Evolutionary conservation across 371 early-diverging fungal genomes (phyloP).

Genomic region (Mortierella sp.): DNA sequence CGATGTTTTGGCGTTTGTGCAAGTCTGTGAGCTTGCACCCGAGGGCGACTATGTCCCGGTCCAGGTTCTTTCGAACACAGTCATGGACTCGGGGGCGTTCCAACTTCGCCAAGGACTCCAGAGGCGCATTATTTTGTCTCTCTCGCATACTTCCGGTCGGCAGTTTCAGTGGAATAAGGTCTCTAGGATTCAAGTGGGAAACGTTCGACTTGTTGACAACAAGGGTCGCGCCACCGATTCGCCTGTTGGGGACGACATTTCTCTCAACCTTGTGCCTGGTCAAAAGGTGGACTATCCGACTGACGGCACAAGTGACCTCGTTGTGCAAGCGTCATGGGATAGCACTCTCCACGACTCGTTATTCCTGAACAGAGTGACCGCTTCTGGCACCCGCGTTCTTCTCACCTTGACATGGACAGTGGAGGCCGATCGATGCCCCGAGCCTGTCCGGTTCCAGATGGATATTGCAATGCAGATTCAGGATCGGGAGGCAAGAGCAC

Average conservation of each 20-base stretch:
- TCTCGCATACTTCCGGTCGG: constrained; percentile 84
- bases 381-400: constrained; percentile 69
- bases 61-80: constrained; percentile 68
- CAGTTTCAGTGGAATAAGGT: constrained; percentile 78
- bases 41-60: constrained; percentile 84
- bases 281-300: constrained; percentile 64
- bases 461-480: constrained; percentile 76
- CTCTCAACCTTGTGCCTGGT: constrained; percentile 65
- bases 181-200: constrained; percentile 70
- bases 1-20: constrained; percentile 77
- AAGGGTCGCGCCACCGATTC: constrained; percentile 74
- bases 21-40: constrained; percentile 75
- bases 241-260: constrained; percentile 63
- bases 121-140: constrained; percentile 76
- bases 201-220: constrained; percentile 74
- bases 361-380: constrained; percentile 80
- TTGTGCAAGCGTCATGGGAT: constrained; percentile 84
- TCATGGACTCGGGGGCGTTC: constrained; percentile 77
- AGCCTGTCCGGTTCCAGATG: constrained; percentile 72
- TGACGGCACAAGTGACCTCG: constrained; percentile 76
- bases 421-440: constrained; percentile 70
- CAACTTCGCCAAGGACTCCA: constrained; percentile 89
- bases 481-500: constrained; percentile 68
- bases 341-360: constrained; percentile 83
- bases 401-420: constrained; percentile 72